Evolutionary conservation across 2,329 filamentous ascomycete genomes (phyloP).

Genomic region (Ascomycota sp.): DNA sequence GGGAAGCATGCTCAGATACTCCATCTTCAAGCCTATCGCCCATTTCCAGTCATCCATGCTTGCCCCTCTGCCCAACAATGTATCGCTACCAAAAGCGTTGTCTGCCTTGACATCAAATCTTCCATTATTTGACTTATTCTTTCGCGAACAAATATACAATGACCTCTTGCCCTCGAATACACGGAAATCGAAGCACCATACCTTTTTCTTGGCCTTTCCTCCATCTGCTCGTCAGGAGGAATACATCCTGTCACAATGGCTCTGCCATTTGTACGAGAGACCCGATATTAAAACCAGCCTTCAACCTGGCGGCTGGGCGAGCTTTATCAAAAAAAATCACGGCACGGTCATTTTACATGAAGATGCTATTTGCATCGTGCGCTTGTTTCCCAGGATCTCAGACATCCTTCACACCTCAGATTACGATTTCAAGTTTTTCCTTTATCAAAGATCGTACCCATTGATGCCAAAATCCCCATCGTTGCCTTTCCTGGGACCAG

Average conservation of each 20-base stretch:
- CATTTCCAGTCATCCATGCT: constrained; percentile 6
- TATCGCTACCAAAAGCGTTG: neutral
- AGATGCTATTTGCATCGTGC: constrained; percentile 14
- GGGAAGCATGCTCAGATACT: constrained; percentile 12
- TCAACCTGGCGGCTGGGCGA: constrained; percentile 22
- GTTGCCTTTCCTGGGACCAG: neutral
- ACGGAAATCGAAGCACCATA: constrained; percentile 5
- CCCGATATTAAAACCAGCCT: constrained; percentile 21
- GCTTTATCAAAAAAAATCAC: constrained; percentile 14
- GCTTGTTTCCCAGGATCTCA: constrained; percentile 17
- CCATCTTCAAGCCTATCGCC: constrained; percentile 13
- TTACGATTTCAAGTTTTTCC: constrained; percentile 15
- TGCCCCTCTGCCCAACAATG: constrained; percentile 5
- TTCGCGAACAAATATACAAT: constrained; percentile 11
- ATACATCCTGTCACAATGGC: constrained; percentile 21
- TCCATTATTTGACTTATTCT: constrained; percentile 8
- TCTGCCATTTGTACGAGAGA: constrained; percentile 15
- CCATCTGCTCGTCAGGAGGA: constrained; percentile 11
- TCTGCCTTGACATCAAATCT: constrained; percentile 1
- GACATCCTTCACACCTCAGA: constrained; percentile 11
- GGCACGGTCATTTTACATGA: constrained; percentile 24
- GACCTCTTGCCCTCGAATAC: constrained; percentile 7
- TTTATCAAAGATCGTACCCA: constrained; percentile 14
- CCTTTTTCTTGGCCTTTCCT: constrained; percentile 29
- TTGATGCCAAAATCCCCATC: constrained; percentile 2